Evolutionary conservation across 2,329 filamentous ascomycete species (phyloP).

Genomic region (Tolypocladium cylindrosporum): DNA sequence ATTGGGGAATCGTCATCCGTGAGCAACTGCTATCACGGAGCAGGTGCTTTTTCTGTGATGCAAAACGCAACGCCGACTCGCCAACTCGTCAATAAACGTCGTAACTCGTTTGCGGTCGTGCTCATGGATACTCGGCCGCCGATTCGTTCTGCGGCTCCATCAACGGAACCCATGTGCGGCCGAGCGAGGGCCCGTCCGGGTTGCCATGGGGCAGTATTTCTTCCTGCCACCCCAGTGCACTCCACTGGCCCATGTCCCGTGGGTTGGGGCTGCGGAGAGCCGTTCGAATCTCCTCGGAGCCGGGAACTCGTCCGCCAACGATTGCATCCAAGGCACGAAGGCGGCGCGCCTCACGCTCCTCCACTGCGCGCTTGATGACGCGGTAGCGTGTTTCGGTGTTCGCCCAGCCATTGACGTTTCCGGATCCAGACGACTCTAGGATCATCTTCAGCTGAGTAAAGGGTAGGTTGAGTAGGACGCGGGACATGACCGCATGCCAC

Average conservation of each 20-base stretch:
- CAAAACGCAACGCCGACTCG: slow-evolving; percentile 8
- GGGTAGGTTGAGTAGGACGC: slow-evolving; percentile 59
- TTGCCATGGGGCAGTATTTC: slow-evolving; percentile 25
- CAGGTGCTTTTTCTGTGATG: slow-evolving; percentile 9
- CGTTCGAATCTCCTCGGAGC: slow-evolving; percentile 22
- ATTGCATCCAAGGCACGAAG: slow-evolving; percentile 33
- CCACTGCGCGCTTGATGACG: slow-evolving; percentile 38
- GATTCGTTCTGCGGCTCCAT: slow-evolving; percentile 11
- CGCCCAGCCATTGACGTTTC: slow-evolving; percentile 39
- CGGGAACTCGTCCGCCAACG: slow-evolving; percentile 22
- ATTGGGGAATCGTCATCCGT: background rate
- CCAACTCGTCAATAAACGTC: slow-evolving; percentile 9
- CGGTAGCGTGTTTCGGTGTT: slow-evolving; percentile 35
- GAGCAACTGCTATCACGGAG: background rate
- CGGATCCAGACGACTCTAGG: slow-evolving; percentile 48
- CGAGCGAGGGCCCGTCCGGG: slow-evolving; percentile 30
- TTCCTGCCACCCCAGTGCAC: slow-evolving; percentile 40
- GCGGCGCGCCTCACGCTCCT: slow-evolving; percentile 48
- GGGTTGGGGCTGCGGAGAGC: slow-evolving; percentile 28
- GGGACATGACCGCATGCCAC: slow-evolving; percentile 47
- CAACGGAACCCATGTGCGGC: slow-evolving; percentile 34
- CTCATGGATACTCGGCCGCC: slow-evolving; percentile 21
- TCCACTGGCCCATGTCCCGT: slow-evolving; percentile 31
- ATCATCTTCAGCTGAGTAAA: slow-evolving; percentile 56
- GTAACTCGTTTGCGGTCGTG: slow-evolving; percentile 6